Evolutionary conservation across 495 filamentous ascomycete genomes (phyloP).

Genomic region (Penicillium dipodomyicola): DNA sequence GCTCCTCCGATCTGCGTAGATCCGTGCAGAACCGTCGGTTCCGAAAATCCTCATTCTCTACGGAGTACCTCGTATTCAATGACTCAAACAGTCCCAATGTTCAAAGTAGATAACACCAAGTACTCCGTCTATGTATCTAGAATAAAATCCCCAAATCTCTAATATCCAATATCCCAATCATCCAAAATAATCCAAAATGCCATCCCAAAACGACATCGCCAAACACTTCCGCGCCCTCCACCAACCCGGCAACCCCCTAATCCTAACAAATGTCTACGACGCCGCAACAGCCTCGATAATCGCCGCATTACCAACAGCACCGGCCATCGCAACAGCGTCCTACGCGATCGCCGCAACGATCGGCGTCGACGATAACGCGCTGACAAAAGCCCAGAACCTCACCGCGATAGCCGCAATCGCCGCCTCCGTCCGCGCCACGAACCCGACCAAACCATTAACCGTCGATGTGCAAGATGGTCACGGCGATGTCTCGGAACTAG

Average conservation of each 20-base stretch:
- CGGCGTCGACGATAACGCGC: constrained; percentile 41
- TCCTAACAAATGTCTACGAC: constrained; percentile 55
- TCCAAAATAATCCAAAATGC: background rate
- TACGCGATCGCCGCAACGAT: constrained; percentile 46
- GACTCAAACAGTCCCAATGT: background rate
- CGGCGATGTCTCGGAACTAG: constrained; percentile 37
- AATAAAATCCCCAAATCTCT: background rate
- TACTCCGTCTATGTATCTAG: background rate
- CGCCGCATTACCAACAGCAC: constrained; percentile 37
- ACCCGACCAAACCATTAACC: constrained; percentile 38
- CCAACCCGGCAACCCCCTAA: constrained; percentile 43
- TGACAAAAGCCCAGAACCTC: constrained; percentile 51
- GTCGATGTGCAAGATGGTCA: constrained; percentile 56
- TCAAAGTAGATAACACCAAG: background rate
- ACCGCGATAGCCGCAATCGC: constrained; percentile 82
- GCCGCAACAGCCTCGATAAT: constrained; percentile 42
- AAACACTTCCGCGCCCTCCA: constrained; percentile 40
- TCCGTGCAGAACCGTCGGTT: background rate
- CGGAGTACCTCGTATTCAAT: background rate
- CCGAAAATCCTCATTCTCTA: background rate
- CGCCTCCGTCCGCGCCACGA: constrained; percentile 42
- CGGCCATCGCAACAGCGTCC: constrained; percentile 54
- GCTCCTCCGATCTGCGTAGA: constrained; percentile 3
- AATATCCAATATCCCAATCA: background rate
- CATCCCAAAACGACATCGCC: constrained; percentile 1